Conservation (phyloP, 2,329 filamentous ascomycete species). For the Phaeosphaeriaceae sp. region DNA sequence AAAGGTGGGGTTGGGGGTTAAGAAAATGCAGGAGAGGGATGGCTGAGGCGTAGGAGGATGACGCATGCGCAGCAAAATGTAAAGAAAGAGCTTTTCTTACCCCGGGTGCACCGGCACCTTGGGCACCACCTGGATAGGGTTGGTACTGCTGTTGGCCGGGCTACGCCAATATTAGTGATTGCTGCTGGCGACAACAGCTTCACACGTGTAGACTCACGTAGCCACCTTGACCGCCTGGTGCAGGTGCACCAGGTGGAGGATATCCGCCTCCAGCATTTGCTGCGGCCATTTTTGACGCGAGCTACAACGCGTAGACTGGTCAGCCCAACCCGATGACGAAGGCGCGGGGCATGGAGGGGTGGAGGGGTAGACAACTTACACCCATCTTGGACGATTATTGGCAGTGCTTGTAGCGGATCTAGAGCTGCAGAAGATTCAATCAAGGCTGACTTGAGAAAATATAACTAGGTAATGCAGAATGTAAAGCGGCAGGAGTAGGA, state of each 20-base stretch:
- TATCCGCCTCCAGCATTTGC: slow-evolving; percentile 45
- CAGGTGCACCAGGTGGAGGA: slow-evolving; percentile 38
- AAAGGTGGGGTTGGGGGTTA: slow-evolving; percentile 27
- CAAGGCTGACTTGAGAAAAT: slow-evolving; percentile 19
- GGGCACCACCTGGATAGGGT: slow-evolving; percentile 61
- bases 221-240: slow-evolving; percentile 50
- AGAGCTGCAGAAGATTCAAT: slow-evolving; percentile 3
- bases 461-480: neutral
- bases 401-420: neutral
- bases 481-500: slow-evolving; percentile 11
- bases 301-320: slow-evolving; percentile 39
- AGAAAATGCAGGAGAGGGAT: slow-evolving; percentile 22
- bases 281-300: slow-evolving; percentile 57
- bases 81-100: slow-evolving; percentile 42
- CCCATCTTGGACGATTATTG: slow-evolving; percentile 18
- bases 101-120: slow-evolving; percentile 48
- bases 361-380: slow-evolving; percentile 23
- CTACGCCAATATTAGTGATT: slow-evolving; percentile 40
- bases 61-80: slow-evolving; percentile 37
- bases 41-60: slow-evolving; percentile 33
- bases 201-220: slow-evolving; percentile 57
- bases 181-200: slow-evolving; percentile 11
- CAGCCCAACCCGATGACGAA: slow-evolving; percentile 32
- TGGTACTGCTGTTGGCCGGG: slow-evolving; percentile 61
- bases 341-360: slow-evolving; percentile 30